Base-by-base conservation (phyloP, 768 basidiomycete genomes). In the Kwoniella newhampshirensis region DNA sequence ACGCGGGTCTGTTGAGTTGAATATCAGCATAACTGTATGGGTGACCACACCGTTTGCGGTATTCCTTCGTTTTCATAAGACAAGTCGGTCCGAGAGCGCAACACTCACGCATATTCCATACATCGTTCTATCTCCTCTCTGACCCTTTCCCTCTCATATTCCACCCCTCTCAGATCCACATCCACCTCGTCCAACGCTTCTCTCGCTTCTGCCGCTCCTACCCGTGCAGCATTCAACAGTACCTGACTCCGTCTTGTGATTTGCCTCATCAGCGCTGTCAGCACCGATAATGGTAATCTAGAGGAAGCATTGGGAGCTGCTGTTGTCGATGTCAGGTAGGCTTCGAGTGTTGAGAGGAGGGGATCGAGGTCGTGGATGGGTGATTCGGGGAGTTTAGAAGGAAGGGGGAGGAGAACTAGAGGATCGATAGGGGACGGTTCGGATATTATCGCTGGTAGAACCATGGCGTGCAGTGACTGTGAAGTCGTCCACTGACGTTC, bases 41-140 rank as follows among this genome's bases (percentile, higher is more conserved):
- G n/a, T n/a, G n/a, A n/a, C n/a, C n/a, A n/a, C n/a, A n/a, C n/a
- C n/a, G n/a, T n/a, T n/a, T n/a, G n/a, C n/a, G n/a, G n/a, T n/a
- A n/a, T n/a, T n/a, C n/a, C n/a, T n/a, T n/a, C n/a, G n/a, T n/a
- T n/a, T n/a, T n/a, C n/a, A 37, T 37, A 37, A 37, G n/a, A n/a
- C 9, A n/a, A 37, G 35, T 9, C n/a, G 8, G 35, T n/a, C n/a
- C 9, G 46, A 9, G n/a, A 15, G 46, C 15, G 30, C 28, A n/a
- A n/a, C 17, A 66, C 71, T 50, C 39, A 73, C 71, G 40, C 60
- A 49, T 73, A 73, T 15, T 70, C 64, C 52, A 46, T 52, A 67
- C 71, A 73, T 41, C 55, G 30, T 27, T 49, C 59, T 23, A 68
- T 73, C 63, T 70, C 71, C 54, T 68, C 66, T 26, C 55, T 47